Evolutionary conservation across 208 protist species (phyloP).

Genomic region (Tritrichomonas musculus): DNA sequence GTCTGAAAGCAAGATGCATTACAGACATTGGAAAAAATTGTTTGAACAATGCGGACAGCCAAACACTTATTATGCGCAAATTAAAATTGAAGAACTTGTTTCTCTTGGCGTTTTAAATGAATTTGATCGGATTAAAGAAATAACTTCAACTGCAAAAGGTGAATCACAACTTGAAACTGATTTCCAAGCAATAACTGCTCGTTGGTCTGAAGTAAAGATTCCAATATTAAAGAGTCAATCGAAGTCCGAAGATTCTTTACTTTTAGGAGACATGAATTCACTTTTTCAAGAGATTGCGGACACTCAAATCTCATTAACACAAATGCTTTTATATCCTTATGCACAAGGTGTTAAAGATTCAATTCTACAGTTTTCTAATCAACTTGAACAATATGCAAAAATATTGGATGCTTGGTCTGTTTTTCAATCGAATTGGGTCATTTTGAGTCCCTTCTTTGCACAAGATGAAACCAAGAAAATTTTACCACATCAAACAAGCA

Average conservation of each 20-base stretch:
- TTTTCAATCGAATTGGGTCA: neutral
- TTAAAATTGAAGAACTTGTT: neutral
- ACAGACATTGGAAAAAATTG: neutral
- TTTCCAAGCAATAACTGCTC: neutral
- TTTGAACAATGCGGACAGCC: slow-evolving; percentile 20
- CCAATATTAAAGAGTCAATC: neutral
- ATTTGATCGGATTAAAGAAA: neutral
- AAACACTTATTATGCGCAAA: neutral
- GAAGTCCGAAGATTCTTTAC: neutral
- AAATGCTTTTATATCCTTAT: neutral
- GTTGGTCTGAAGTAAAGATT: neutral
- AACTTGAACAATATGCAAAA: neutral
- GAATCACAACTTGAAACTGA: neutral
- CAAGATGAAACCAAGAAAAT: neutral
- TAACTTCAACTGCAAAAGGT: neutral
- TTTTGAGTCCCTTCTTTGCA: neutral
- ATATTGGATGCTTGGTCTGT: neutral
- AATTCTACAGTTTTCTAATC: neutral
- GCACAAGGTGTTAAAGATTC: neutral
- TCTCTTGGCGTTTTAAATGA: neutral
- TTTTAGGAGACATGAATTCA: neutral
- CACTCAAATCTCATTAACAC: neutral
- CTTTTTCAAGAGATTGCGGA: neutral
- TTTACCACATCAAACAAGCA: neutral
- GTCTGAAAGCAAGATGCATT: neutral